phyloP scores from a whole-genome alignment of 1,139 yeast genomes.

The Geotrichum restrictum region DNA sequence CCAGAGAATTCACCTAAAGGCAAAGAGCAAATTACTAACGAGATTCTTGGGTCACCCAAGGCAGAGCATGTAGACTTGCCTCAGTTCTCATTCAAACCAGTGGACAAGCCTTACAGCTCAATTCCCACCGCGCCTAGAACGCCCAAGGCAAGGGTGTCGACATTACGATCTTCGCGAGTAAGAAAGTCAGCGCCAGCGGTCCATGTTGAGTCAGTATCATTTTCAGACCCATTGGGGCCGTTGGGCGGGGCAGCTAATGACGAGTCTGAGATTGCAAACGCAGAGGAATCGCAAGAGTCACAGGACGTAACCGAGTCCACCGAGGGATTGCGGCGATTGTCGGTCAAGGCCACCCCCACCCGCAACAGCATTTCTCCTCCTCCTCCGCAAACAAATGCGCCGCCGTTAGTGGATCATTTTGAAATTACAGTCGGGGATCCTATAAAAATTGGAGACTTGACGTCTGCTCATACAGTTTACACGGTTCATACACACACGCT shows the following conservation, averaged over 20 bases:
- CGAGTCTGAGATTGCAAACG: neutral
- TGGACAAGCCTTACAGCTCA: neutral
- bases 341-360: neutral
- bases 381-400: neutral
- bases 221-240: conserved; percentile 16
- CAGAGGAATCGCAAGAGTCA: neutral
- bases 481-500: conserved; percentile 60
- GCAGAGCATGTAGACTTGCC: neutral
- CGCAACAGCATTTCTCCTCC: neutral
- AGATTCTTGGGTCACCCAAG: neutral
- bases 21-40: neutral
- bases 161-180: conserved; percentile 10
- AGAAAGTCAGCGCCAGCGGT: conserved; percentile 8
- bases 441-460: conserved; percentile 81
- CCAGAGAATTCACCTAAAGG: neutral
- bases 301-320: neutral
- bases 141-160: conserved; percentile 10
- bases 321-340: neutral
- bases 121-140: conserved; percentile 4
- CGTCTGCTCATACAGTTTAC: conserved; percentile 86
- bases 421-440: conserved; percentile 86
- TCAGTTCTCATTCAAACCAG: neutral
- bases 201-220: conserved; percentile 15
- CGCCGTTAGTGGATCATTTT: conserved; percentile 34
- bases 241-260: neutral